Evolutionary conservation across 176 grass and related monocot species (phyloP), one percentile per base, ranked within the genome.

Genomic region (Saccharum officinarum): DNA sequence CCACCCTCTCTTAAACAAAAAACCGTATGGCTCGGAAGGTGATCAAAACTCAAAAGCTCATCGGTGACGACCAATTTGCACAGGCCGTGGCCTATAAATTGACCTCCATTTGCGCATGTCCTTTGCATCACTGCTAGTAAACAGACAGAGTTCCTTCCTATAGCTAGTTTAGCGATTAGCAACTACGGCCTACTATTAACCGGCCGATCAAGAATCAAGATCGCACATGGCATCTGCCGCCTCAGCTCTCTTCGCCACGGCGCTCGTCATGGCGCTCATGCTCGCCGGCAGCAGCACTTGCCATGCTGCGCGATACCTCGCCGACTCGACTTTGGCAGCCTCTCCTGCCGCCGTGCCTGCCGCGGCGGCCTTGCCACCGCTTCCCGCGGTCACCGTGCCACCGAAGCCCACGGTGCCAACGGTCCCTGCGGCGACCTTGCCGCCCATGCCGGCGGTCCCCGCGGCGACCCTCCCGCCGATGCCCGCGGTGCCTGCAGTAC

Each of bases 251-350:
- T n/a, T 84, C 69, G 22, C 49, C 81, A 34, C 44, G 4, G 25
- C 14, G 31, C 70, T 87, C 34, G 57, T 39, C 76, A 44, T 72
- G 62, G 70, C 64, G 31, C 25, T 86, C 30, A 3, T 84, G 55
- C 67, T 77, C 70, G 40, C 36, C 1, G 37, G 81, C 50, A 23
- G 55, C 81, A 41, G 2, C 39, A 60, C 47, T 0, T 40, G 80
- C 60, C 44, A 73, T 0, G 84, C 84, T 14, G 37, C 75, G 0
- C 74, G 84, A 23, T 66, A 17, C n/a, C 88, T 86, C 10, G 67
- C 85, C 42, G 84, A 83, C 54, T 12, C 40, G n/a, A 28, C 74
- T 1, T 50, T 80, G 8, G 81, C 66, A 0, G 14, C 83, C 0
- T 16, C 82, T 8, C 71, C 82, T 8, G 22, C 82, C 10, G 37